Conservation (phyloP, 2,329 filamentous ascomycete species). For the Helotiales sp. region DNA sequence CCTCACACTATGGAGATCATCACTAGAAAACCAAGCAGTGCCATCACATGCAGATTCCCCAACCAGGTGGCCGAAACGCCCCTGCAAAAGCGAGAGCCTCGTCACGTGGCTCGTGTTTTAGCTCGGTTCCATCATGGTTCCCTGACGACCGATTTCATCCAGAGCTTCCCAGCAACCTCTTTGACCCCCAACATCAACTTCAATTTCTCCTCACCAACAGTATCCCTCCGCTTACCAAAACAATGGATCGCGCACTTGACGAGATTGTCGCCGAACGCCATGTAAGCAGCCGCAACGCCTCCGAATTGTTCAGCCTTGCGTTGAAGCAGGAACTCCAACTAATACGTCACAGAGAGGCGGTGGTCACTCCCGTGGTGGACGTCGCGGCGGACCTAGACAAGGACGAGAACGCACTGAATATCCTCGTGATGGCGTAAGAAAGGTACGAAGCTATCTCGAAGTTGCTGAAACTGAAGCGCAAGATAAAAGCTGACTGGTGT, state of each 20-base stretch:
- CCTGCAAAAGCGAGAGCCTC: not conserved
- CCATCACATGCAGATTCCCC: not conserved
- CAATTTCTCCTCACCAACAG: not conserved
- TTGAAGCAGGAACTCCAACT: constrained; percentile 20
- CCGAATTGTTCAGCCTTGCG: constrained; percentile 37
- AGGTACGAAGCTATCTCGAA: constrained; percentile 60
- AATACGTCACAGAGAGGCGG: constrained; percentile 38
- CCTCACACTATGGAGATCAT: too few relatives aligned
- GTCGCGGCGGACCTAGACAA: constrained; percentile 42
- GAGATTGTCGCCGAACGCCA: constrained; percentile 67
- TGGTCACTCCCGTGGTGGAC: constrained; percentile 40
- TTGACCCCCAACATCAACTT: not conserved
- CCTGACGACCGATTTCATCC: not conserved
- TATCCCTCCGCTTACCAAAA: not conserved
- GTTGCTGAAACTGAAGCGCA: not conserved
- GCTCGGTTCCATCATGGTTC: not conserved
- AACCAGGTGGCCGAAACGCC: too few relatives aligned
- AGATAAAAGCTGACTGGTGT: constrained; percentile 18
- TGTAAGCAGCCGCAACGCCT: constrained; percentile 47
- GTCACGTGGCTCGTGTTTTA: constrained; percentile 1
- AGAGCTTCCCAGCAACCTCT: not conserved
- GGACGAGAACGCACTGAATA: constrained; percentile 51
- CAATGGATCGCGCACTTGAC: constrained; percentile 68
- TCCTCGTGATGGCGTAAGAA: constrained; percentile 87
- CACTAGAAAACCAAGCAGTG: too few relatives aligned